Conservation (phyloP, 2,329 filamentous ascomycete species). For the Aspergillus sp. region DNA sequence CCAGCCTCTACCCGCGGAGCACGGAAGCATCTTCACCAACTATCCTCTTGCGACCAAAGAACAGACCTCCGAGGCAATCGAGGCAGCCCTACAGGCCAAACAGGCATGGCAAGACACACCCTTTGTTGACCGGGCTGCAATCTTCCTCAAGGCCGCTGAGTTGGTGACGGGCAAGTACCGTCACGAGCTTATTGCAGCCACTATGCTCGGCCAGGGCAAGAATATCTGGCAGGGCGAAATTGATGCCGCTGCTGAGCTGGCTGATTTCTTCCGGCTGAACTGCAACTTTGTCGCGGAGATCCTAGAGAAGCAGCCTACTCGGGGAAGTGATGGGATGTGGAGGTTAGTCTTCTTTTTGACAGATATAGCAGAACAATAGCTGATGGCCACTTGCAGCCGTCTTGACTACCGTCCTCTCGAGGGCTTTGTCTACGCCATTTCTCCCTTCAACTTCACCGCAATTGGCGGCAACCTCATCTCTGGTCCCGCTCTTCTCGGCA, state of each 20-base stretch:
- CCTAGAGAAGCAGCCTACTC: not conserved
- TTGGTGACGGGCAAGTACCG: conserved; percentile 88
- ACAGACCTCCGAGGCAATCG: conserved; percentile 78
- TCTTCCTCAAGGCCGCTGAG: conserved; percentile 95
- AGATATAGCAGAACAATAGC: not conserved
- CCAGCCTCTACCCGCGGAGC: conserved; percentile 37
- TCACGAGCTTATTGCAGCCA: conserved; percentile 92
- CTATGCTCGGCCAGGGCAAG: conserved; percentile 95
- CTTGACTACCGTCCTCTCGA: conserved; percentile 90
- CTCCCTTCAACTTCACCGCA: conserved; percentile 95
- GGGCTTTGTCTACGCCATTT: conserved; percentile 92
- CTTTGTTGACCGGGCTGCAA: conserved; percentile 85
- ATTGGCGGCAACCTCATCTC: conserved; percentile 64
- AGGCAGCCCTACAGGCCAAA: conserved; percentile 79
- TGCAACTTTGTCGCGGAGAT: conserved; percentile 7
- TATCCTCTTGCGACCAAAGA: conserved; percentile 78
- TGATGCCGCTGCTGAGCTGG: conserved; percentile 76
- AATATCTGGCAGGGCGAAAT: conserved; percentile 95
- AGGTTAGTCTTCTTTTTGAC: not conserved
- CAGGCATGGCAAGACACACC: conserved; percentile 78
- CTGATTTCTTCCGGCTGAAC: conserved; percentile 88
- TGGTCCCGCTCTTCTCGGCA: conserved; percentile 56
- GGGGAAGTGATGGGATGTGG: not conserved
- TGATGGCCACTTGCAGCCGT: conserved; percentile 35
- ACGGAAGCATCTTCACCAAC: conserved; percentile 67